These are phyloP conservation scores for Apiotrichum sp. DNA, from an alignment of 1,284 basidiomycete genomes.

Conservation along the genomic window DNA sequence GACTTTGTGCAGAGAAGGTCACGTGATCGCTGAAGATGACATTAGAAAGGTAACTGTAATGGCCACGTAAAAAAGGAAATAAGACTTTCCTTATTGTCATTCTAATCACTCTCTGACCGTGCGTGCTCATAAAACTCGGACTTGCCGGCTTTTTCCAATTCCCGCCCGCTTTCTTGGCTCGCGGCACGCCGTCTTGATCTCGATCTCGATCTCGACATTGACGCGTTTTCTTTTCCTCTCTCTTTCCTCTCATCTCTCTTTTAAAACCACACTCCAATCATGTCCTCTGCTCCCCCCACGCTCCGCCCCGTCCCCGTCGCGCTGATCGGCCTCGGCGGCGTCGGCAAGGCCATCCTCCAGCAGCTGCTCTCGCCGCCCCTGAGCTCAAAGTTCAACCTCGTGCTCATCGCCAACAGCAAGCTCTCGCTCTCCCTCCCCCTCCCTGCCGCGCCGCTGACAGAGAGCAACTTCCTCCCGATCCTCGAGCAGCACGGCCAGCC, in stretches of 20 bases:
- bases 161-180: no score
- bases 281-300: not conserved
- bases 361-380: constrained; percentile 56
- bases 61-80: no score
- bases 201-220: no score
- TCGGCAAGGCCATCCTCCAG: constrained; percentile 73
- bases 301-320: constrained; percentile 54
- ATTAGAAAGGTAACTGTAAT: not conserved
- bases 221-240: not conserved
- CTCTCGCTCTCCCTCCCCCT: constrained; percentile 57
- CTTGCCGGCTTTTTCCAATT: no score
- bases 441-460: constrained; percentile 44
- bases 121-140: no score
- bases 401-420: constrained; percentile 72
- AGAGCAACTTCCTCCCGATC: constrained; percentile 43
- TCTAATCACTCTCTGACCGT: no score
- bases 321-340: constrained; percentile 78
- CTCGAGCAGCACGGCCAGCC: constrained; percentile 41
- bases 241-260: not conserved
- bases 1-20: not conserved
- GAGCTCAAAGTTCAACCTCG: constrained; percentile 55
- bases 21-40: not conserved
- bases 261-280: not conserved
- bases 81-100: not conserved
- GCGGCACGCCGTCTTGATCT: no score